phyloP scores from a whole-genome alignment of 202 grass and related monocot genomes.

The Hordeum pubiflorum region DNA sequence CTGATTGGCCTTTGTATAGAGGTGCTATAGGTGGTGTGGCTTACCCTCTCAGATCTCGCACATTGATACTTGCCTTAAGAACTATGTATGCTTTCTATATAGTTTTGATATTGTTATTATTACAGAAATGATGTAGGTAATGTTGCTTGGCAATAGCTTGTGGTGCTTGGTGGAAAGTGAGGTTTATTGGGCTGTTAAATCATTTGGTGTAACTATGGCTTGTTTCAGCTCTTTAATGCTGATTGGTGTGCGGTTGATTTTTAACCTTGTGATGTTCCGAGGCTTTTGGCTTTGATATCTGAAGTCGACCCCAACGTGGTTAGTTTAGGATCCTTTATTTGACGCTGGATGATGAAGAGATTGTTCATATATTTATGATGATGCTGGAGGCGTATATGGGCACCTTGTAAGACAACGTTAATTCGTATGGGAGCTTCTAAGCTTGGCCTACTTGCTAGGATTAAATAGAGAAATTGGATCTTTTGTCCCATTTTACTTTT shows the following conservation, averaged over 20 bases:
- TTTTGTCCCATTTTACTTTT: too few relatives aligned
- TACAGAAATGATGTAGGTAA: conserved; percentile 20
- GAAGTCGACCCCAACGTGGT: background rate
- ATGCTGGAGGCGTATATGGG: too few relatives aligned
- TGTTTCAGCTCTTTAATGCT: background rate
- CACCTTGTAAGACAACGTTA: too few relatives aligned
- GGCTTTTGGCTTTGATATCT: background rate
- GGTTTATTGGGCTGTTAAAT: background rate
- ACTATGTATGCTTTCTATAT: conserved; percentile 24
- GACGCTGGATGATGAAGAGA: too few relatives aligned
- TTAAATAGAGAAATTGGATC: too few relatives aligned
- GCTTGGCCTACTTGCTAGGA: too few relatives aligned
- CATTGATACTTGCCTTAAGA: conserved; percentile 25
- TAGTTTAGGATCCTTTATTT: too few relatives aligned
- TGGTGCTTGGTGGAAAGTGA: conserved; percentile 8
- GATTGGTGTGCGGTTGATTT: background rate
- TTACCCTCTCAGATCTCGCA: conserved; percentile 34
- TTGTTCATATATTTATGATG: too few relatives aligned
- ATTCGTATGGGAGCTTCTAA: too few relatives aligned
- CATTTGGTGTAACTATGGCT: background rate
- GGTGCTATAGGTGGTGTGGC: conserved; percentile 47
- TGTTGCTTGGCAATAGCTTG: conserved; percentile 3
- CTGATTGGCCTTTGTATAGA: conserved; percentile 57
- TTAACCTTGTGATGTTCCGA: background rate
- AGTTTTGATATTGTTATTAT: conserved; percentile 15